Base-by-base conservation (phyloP, 805 yeast genomes). In the Myxozyma sirexii region DNA sequence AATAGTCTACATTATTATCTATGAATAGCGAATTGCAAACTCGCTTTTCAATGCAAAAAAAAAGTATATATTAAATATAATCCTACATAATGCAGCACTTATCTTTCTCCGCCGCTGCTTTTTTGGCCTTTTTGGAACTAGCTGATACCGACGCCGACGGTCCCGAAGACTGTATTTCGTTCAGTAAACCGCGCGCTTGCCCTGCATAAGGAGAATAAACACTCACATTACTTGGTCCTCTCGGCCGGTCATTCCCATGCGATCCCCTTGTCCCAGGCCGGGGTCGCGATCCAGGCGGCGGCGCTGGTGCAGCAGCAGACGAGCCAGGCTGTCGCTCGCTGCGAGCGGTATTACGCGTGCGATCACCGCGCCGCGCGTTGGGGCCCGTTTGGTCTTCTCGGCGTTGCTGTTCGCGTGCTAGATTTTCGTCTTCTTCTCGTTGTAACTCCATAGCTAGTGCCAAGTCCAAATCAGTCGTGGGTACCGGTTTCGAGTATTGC, bases 371-470 rank as follows among this genome's bases (percentile, higher is more conserved):
- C 33, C 38, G 3, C 31, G 35, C 23, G 10, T 42, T 15, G 12
- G 43, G 29, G 6, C 51, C 58, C 12, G 50, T 53, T 5, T 39
- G 52, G 31, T 57, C 53, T 19, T 66, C 66, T 19, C 50, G 49
- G 13, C 54, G 47, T 21, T 67, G 68, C 8, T 57, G 50, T 17
- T 64, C 60, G 13, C 50, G 47, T 2, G 75, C 75, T 31, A 63
- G 23, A 42, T 48, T 60, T 7, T 59, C 59, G 39, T 73, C 76
- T 43, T 70, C 74, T 35, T 65, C 64, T 23, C 60, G 57, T 54
- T 74, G 76, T 6, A 75, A 60, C 50, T 69, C 65, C 53, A 67
- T 62, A 0, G 77, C 78, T 12, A 73, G 60, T 15, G 63, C 62
- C 35, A 54, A 70, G 54, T 74, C 77, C 2, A 62, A 56, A 33